Evolutionary conservation across 1,139 yeast species (phyloP), one percentile per base, ranked within the genome.

Genomic region (Candida pseudocylindracea): DNA sequence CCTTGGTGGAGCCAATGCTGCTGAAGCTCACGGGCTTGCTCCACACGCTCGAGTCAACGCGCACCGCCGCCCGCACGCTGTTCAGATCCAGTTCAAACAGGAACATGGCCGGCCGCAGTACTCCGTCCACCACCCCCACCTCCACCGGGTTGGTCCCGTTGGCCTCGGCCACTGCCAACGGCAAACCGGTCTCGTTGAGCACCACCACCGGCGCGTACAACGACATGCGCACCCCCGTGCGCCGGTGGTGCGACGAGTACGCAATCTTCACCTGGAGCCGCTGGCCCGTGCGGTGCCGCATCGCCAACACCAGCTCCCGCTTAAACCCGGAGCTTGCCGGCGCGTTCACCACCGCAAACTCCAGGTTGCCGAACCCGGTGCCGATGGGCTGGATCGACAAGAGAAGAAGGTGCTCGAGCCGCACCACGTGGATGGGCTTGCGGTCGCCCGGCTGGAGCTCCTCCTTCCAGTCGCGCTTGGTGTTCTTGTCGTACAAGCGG

Each of bases 1-100:
- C 92, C 31, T 66, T 63, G 1, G 72, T 59, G 41, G 81, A 91
- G 0, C 98, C 98, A 37, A 88, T 65, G 2, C 93, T 92, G 47
- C 85, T 95, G 44, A 88, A 72, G 49, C 93, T 75, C 31, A 81
- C 57, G 1, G 83, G 80, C 1, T 57, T 50, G 37, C 94, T 78
- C 71, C 80, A 67, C n/a, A 59, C 57, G 0, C 93, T 75, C 35
- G 78, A 80, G 2, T 67, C 79, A 27, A 80, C 58, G 38, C 65
- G 63, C 10, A 85, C 44, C n/a, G 63, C 49, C 0, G 91, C 93
- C 37, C 93, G 60, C 31, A 62, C 64, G 31, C 72, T 62, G 35
- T 69, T 74, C 9, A 54, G 56, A 31, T 60, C 66, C 27, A 55
- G 57, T 15, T 70, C 75, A 46, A 80, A 85, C 0, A 98, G 85